Evolutionary conservation across 2,329 filamentous ascomycete species (phyloP).

Genomic region (Kalaharituber pfeilii): DNA sequence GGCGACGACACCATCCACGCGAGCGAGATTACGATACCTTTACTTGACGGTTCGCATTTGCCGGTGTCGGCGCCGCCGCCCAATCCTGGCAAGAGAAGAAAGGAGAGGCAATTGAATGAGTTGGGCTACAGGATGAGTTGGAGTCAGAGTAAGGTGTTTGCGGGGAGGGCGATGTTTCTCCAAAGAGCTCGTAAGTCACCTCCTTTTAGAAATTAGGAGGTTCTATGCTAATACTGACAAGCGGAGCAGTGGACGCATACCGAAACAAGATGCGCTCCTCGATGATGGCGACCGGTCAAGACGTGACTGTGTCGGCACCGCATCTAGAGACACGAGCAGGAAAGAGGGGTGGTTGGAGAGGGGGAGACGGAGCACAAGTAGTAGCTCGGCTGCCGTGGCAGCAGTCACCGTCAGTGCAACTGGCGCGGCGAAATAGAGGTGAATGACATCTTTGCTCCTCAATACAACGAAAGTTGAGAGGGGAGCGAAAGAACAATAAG

Average conservation of each 20-base stretch:
- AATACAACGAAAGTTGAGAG: no score
- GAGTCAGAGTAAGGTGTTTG: constrained; percentile 85
- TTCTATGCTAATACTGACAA: not conserved
- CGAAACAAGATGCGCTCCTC: constrained; percentile 75
- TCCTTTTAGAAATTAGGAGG: no score
- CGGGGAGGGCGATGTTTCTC: constrained; percentile 67
- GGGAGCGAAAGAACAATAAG: no score
- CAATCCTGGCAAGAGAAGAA: constrained; percentile 49
- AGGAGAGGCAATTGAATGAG: constrained; percentile 84
- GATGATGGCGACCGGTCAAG: constrained; percentile 62
- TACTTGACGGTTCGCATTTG: constrained; percentile 51
- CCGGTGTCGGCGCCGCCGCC: constrained; percentile 61
- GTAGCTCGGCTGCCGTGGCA: not conserved
- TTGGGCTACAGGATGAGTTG: constrained; percentile 90
- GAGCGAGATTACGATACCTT: constrained; percentile 46
- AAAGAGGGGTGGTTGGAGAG: constrained; percentile 57
- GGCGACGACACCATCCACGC: constrained; percentile 48
- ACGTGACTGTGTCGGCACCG: constrained; percentile 53
- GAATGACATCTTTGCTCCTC: no score
- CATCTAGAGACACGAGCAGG: constrained; percentile 82
- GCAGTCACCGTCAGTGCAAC: no score
- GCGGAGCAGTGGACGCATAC: constrained; percentile 66
- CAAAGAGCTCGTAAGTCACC: constrained; percentile 84
- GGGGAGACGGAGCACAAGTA: not conserved
- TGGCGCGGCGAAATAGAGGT: no score